Percentiles rank a stretch among this genome's conserved stretches.
Conservation (phyloP, 2,329 filamentous ascomycete genomes). For the Seiridium unicorne region DNA sequence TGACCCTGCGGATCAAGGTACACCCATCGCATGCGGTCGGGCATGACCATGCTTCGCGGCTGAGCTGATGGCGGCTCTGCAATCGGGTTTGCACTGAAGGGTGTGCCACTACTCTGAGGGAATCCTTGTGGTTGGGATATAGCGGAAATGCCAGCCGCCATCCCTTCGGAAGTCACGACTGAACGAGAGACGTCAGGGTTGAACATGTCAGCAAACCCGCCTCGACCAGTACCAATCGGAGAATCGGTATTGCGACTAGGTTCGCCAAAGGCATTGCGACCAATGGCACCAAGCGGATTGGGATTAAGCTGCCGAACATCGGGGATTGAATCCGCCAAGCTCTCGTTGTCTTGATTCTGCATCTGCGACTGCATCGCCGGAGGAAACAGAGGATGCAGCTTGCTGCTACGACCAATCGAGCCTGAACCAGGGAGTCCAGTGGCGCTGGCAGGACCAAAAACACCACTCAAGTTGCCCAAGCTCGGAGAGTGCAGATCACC, state of each 20-base stretch:
- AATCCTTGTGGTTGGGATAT: slow-evolving; percentile 31
- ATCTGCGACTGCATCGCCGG: slow-evolving; percentile 88
- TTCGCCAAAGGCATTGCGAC: slow-evolving; percentile 56
- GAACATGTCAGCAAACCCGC: slow-evolving; percentile 56
- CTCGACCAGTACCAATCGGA: slow-evolving; percentile 53
- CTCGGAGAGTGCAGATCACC: slow-evolving; percentile 77
- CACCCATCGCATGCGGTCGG: slow-evolving; percentile 97
- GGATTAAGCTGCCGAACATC: slow-evolving; percentile 58
- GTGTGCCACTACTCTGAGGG: slow-evolving; percentile 23
- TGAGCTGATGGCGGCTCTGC: slow-evolving; percentile 60
- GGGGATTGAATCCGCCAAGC: slow-evolving; percentile 52
- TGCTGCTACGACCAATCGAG: slow-evolving; percentile 73
- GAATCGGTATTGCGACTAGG: slow-evolving; percentile 58
- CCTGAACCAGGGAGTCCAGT: slow-evolving; percentile 56
- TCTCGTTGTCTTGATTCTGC: slow-evolving; percentile 68
- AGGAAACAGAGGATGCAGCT: slow-evolving; percentile 85
- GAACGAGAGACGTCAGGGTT: slow-evolving; percentile 30
- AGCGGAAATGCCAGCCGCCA: slow-evolving; percentile 20
- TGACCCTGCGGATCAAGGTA: slow-evolving; percentile 93
- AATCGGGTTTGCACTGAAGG: slow-evolving; percentile 34
- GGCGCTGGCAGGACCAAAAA: slow-evolving; percentile 65
- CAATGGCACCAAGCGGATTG: slow-evolving; percentile 62
- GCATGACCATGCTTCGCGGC: slow-evolving; percentile 95
- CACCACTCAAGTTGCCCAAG: slow-evolving; percentile 63
- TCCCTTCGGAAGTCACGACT: slow-evolving; percentile 29